phyloP scores from a whole-genome alignment of 2,329 filamentous ascomycete genomes.

The Hypoxylon sp. region DNA sequence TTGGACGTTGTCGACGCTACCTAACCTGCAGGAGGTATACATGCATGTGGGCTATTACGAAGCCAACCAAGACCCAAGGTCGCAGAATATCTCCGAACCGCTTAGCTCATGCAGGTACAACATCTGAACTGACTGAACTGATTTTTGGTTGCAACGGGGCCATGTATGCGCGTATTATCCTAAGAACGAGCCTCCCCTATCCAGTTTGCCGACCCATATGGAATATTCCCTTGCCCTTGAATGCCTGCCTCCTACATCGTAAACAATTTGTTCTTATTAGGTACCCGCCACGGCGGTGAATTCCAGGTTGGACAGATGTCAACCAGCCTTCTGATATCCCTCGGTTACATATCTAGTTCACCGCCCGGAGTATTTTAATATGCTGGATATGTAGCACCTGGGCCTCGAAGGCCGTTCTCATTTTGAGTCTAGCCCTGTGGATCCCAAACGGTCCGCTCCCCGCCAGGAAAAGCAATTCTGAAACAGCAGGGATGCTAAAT shows the following conservation, averaged over 20 bases:
- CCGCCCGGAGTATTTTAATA: constrained; percentile 19
- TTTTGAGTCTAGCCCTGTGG: constrained; percentile 43
- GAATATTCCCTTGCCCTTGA: not conserved
- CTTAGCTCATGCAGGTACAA: constrained; percentile 40
- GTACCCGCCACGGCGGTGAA: constrained; percentile 2
- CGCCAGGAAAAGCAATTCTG: constrained; percentile 42
- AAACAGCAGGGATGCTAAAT: constrained; percentile 47
- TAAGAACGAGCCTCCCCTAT: not conserved
- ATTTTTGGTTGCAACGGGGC: constrained; percentile 23
- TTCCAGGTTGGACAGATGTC: not conserved
- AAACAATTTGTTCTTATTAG: constrained; percentile 12
- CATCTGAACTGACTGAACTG: constrained; percentile 7
- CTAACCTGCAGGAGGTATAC: constrained; percentile 29
- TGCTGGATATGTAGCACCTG: no score
- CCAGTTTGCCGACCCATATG: not conserved
- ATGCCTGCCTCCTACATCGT: not conserved
- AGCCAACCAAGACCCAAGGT: constrained; percentile 38
- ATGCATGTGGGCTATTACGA: constrained; percentile 31
- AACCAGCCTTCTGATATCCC: not conserved
- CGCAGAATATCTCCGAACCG: constrained; percentile 42
- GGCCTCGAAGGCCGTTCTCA: constrained; percentile 2
- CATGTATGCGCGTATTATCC: constrained; percentile 7
- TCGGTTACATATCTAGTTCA: constrained; percentile 5
- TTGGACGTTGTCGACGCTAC: constrained; percentile 38
- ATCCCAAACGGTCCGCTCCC: constrained; percentile 40